These are phyloP conservation scores for Croton laevigatus DNA, from an alignment of 441 rosid species.

Conservation along the genomic window DNA sequence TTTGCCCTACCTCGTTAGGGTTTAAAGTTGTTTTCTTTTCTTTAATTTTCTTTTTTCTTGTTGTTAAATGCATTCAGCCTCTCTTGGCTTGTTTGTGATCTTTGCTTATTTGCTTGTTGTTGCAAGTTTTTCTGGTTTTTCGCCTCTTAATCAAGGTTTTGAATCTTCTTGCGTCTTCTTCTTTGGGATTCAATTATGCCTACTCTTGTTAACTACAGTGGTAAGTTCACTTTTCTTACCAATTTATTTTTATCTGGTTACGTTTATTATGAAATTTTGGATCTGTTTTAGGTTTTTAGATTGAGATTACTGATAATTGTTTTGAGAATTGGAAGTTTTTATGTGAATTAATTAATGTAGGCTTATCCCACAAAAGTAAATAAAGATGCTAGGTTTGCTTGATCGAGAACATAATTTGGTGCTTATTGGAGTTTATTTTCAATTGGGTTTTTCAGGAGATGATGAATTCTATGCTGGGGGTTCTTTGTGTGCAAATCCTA, in stretches of 20 bases:
- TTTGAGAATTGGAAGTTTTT: not conserved
- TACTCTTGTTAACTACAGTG: conserved; percentile 57
- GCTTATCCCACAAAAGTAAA: not conserved
- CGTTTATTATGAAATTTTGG: not conserved
- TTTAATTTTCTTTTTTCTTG: conserved; percentile 2
- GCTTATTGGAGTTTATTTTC: conserved; percentile 24
- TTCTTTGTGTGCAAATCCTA: conserved; percentile 38
- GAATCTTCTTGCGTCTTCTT: conserved; percentile 14
- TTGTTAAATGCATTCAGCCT: conserved; percentile 37
- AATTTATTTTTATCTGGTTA: not conserved
- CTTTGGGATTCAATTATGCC: conserved; percentile 45
- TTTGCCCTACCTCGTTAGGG: conserved; percentile 50
- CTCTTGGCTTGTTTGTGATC: conserved; percentile 22
- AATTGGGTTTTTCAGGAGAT: conserved; percentile 45
- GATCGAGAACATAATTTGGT: not conserved
- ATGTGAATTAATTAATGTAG: not conserved
- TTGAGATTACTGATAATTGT: not conserved
- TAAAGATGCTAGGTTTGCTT: not conserved
- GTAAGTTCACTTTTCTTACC: conserved; percentile 28
- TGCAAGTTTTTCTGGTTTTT: conserved; percentile 16
- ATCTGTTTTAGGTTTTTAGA: conserved; percentile 9
- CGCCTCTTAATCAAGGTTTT: conserved; percentile 22
- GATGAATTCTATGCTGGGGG: conserved; percentile 56
- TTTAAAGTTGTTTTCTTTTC: conserved; percentile 24
- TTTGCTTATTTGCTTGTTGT: conserved; percentile 14